Evolutionary conservation across 192 early-diverging fungal genomes (phyloP).

Genomic region (Backusella westeae): DNA sequence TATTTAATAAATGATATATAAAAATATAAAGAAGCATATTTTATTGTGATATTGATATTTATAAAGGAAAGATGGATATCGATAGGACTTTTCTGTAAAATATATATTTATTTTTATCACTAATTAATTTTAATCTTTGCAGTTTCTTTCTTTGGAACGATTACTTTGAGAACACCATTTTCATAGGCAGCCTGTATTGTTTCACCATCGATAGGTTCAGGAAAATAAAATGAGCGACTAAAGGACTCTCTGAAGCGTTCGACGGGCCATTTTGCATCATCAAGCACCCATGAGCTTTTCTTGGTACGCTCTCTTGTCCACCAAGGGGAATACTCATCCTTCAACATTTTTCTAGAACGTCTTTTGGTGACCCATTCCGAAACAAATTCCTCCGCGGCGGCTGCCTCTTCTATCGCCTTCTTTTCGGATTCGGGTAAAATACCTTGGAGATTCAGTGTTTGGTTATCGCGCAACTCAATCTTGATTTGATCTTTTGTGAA

Average conservation of each 20-base stretch:
- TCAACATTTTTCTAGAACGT: neutral
- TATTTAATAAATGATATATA: neutral
- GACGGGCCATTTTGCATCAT: neutral
- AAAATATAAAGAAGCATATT: neutral
- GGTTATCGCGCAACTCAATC: neutral
- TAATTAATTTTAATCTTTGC: neutral
- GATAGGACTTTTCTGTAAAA: neutral
- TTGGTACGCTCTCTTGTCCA: neutral
- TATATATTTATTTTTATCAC: neutral
- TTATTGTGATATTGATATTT: no score
- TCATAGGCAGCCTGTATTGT: conserved; percentile 1
- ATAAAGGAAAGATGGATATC: neutral
- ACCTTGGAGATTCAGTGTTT: neutral
- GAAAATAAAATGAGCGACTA: neutral
- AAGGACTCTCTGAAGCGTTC: neutral
- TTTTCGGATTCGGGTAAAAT: neutral
- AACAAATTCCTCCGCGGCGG: neutral
- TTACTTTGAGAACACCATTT: neutral
- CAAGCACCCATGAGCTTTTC: neutral
- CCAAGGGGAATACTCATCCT: neutral
- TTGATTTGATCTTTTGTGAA: neutral
- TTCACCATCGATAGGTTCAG: neutral
- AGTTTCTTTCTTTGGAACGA: neutral
- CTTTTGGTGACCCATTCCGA: neutral
- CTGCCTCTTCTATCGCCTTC: neutral